Conservation (phyloP, 2,329 filamentous ascomycete genomes). For the Aspergillus tubingensis region DNA sequence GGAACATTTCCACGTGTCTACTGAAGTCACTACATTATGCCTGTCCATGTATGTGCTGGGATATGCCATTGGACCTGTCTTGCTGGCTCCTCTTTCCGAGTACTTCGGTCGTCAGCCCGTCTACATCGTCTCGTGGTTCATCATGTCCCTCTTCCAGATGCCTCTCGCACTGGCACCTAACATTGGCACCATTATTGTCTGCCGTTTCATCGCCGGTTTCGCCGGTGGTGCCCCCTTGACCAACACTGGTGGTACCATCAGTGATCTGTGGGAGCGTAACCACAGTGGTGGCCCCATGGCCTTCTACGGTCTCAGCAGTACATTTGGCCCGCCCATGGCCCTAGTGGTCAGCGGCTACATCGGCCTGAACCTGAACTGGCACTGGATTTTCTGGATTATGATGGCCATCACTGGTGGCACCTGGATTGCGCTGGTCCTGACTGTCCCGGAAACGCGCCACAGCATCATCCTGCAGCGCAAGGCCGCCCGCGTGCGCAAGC, state of each 20-base stretch:
- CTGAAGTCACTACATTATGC: conserved; percentile 34
- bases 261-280: conserved; percentile 37
- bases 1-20: conserved; percentile 30
- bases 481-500: conserved; percentile 53
- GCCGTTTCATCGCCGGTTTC: conserved; percentile 31
- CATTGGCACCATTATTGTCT: conserved; percentile 33
- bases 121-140: conserved; percentile 35
- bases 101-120: conserved; percentile 39
- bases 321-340: conserved; percentile 38
- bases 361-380: conserved; percentile 22
- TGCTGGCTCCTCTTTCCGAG: conserved; percentile 38
- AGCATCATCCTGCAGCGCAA: conserved; percentile 59
- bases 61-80: conserved; percentile 31
- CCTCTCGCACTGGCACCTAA: conserved; percentile 31
- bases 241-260: conserved; percentile 34
- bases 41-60: conserved; percentile 35
- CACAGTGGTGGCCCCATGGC: conserved; percentile 36
- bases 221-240: conserved; percentile 37
- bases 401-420: conserved; percentile 57
- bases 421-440: conserved; percentile 50
- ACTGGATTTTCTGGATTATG: conserved; percentile 64
- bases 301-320: conserved; percentile 38
- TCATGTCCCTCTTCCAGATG: conserved; percentile 35
- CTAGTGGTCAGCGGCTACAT: conserved; percentile 40
- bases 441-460: conserved; percentile 57